Evolutionary conservation across 768 basidiomycete genomes (phyloP), one percentile per base, ranked within the genome.

Genomic region (Boletus pseudo-olivaceus): DNA sequence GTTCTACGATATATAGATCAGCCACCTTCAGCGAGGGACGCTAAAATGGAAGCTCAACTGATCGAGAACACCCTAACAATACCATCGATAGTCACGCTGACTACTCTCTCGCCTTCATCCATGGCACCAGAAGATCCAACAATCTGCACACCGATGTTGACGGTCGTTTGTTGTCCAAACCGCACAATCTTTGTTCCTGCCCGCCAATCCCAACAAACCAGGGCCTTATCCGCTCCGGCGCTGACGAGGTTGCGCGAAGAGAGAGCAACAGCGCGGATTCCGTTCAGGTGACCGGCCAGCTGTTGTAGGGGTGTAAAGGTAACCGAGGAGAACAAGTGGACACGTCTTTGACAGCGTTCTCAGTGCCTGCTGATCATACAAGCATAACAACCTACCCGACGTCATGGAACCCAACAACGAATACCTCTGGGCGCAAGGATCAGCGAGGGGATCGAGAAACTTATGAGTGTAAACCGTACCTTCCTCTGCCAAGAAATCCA

Each of bases 391-490:
- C 84, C 15, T 66, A 89, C 87, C 92, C 93, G 53, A 94, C 87
- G 62, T 95, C 93, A 57, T 94, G 91, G 72, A 93, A 94, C 0
- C 93, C 93, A 33, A 92, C 90, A 14, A 92, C 93, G 53, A 95
- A 90, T 4, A 94, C 89, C 80, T 91, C 87, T 90, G 55, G 15
- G 33, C 10, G 38, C 26, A 40, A 47, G 3, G 30, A 38, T 71
- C 15, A 61, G 49, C n/a, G 9, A 33, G 15, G 3, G 17, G 54
- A 43, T 26, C 17, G 2, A 46, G 26, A 38, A 20, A 20, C 19
- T 3, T 8, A 30, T 3, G 41, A 29, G 9, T 32, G 12, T n/a
- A 26, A 69, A 76, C 40, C 52, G 1, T 38, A 86, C 88, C 87
- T 72, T 92, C 89, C 49, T 91, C 87, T 1, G 83, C 81, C 58